Evolutionary conservation across 768 basidiomycete genomes (phyloP).

Genomic region (Tephrocybe sp.): DNA sequence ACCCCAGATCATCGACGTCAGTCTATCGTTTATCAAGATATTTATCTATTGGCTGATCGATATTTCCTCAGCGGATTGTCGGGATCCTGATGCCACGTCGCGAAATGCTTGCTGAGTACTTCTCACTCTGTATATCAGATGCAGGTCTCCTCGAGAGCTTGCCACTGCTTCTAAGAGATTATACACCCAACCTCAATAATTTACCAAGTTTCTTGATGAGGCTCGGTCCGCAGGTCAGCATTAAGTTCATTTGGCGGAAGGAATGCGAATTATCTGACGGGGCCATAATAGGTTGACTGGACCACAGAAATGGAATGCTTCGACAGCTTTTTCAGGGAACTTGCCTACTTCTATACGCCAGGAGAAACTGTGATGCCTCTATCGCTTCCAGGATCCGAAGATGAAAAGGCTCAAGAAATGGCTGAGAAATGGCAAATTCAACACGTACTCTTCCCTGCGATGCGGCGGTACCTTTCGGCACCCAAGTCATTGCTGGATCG

Average conservation of each 20-base stretch:
- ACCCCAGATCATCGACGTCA: conserved; percentile 68
- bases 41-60: not conserved
- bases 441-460: conserved; percentile 85
- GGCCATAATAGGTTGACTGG: conserved; percentile 76
- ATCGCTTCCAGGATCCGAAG: conserved; percentile 18
- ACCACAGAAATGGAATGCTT: conserved; percentile 83
- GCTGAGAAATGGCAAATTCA: conserved; percentile 85
- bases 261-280: not conserved
- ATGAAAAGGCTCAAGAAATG: conserved; percentile 43
- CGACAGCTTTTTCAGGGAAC: conserved; percentile 77
- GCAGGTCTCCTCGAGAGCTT: conserved; percentile 70
- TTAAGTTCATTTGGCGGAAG: not conserved
- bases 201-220: conserved; percentile 88
- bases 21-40: conserved; percentile 19
- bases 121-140: conserved; percentile 68
- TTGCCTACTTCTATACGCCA: conserved; percentile 89
- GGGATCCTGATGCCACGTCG: conserved; percentile 56
- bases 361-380: conserved; percentile 35
- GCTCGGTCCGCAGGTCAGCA: conserved; percentile 84
- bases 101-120: conserved; percentile 92
- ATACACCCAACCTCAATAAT: conserved; percentile 88
- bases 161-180: conserved; percentile 82
- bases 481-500: conserved; percentile 64
- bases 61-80: conserved; percentile 51
- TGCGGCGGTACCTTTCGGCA: conserved; percentile 71